Base-by-base conservation (phyloP, 495 filamentous ascomycete genomes). In the Penicillium goetzii region DNA sequence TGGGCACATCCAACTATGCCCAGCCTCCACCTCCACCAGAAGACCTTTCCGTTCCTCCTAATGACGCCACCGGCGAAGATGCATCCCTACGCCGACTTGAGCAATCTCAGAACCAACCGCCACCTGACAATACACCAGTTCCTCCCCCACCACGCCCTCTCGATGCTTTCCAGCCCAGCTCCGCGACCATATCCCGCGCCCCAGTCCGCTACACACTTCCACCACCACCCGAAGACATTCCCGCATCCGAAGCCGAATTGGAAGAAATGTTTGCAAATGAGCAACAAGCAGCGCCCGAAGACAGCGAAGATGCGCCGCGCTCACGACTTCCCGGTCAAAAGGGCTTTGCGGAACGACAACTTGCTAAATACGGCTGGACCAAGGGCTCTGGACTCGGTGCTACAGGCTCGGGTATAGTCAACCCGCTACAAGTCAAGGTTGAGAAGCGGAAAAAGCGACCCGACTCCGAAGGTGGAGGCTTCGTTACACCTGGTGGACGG, bases 341-440 rank as follows among this genome's bases (percentile, higher is more conserved):
- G 67, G 89, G 88, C 61, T 97, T 96, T 69, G 95, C 93, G 3
- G 83, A 91, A 59, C 89, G 92, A 26, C 83, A 97, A 33, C 90
- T 99, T 84, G 84, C 87, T 32, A 97, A 97, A 68, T 92, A 95
- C 73, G 96, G 96, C 56, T 97, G 93, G 92, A 89, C 85, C 12
- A 89, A 91, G 64, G 96, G 96, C 23, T 83, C 88, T 49, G 95
- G 95, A 3, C 84, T 99, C 14, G 95, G 95, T 62, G 92, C 91
- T 2, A 84, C 86, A 53, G 85, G 84, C 12, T 85, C 87, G 33
- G 95, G 95, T 52, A 97, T 98, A 65, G 83, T 90, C 34, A 88
- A 91, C 17, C 90, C 93, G 4, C 76, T 98, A 30, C 86, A 87
- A 53, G 92, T 94, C 15, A 85, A 96, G 63, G 82, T 93, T 23